Evolutionary conservation across 345 rosid genomes (phyloP).

Genomic region (Toxicodendron radicans): DNA sequence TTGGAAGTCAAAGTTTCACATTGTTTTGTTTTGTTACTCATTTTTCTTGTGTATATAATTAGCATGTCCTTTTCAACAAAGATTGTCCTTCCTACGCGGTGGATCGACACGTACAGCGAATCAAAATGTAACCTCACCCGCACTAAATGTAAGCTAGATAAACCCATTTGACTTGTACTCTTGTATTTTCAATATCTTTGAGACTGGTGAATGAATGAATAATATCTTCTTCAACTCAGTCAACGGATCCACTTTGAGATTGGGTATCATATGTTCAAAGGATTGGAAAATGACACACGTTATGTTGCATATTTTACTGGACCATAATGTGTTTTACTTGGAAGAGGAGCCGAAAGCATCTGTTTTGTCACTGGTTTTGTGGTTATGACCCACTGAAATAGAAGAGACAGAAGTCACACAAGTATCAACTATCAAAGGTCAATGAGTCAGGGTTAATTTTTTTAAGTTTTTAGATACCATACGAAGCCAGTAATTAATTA

Average conservation of each 20-base stretch:
- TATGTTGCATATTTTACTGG: not conserved
- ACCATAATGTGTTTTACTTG: conserved; percentile 7
- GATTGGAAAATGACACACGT: conserved; percentile 1
- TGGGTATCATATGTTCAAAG: too few species aligned
- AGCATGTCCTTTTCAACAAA: conserved; percentile 23
- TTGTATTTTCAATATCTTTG: too few species aligned
- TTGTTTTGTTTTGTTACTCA: not conserved
- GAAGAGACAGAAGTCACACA: too few species aligned
- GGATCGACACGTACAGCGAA: not conserved
- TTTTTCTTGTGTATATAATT: conserved; percentile 3
- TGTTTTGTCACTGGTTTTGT: conserved; percentile 6
- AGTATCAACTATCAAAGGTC: conserved; percentile 10
- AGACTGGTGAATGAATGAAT: not conserved
- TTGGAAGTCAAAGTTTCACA: conserved; percentile 19
- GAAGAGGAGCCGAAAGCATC: conserved; percentile 14
- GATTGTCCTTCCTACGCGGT: conserved; percentile 10
- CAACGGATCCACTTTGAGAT: conserved; percentile 15
- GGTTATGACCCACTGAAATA: not conserved
- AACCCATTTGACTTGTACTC: too few species aligned
- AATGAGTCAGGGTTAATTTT: not conserved
- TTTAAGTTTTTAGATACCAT: too few species aligned
- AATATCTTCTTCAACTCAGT: not conserved
- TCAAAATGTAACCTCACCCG: too few species aligned
- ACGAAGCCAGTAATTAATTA: conserved; percentile 2
- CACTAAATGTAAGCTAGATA: too few species aligned